Percentiles rank a stretch among this genome's conserved stretches.
phyloP scores from a whole-genome alignment of 176 grass and related monocot species.

The Oryza glumipatula region DNA sequence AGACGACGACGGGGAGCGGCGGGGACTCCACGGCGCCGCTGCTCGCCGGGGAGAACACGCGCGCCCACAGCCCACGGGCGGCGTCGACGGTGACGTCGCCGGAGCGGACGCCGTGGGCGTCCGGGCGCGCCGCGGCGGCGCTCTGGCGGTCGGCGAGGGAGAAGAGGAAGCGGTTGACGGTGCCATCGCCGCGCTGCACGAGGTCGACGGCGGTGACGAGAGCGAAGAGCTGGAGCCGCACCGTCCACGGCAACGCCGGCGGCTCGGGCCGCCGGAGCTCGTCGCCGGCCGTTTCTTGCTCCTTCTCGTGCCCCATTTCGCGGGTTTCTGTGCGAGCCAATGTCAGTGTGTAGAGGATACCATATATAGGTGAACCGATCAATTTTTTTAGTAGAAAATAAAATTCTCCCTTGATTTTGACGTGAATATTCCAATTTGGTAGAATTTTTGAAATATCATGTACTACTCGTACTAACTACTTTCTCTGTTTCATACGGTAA shows the following conservation, averaged over 20 bases:
- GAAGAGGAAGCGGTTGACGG: constrained; percentile 70
- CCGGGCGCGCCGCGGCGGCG: constrained; percentile 20
- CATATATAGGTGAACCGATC: no score
- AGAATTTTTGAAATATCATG: no score
- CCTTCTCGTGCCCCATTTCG: background rate
- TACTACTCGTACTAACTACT: no score
- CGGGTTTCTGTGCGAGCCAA: background rate
- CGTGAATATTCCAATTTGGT: background rate
- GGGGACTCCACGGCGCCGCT: background rate
- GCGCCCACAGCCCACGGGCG: constrained; percentile 50
- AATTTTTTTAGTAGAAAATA: no score
- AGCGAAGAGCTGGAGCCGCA: constrained; percentile 31
- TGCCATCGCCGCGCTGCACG: constrained; percentile 48
- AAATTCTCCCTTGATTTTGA: background rate
- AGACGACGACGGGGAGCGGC: constrained; percentile 60
- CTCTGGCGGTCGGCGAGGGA: constrained; percentile 12
- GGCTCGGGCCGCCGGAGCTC: background rate
- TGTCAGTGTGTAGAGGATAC: no score
- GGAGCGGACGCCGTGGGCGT: constrained; percentile 46
- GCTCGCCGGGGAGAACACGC: background rate
- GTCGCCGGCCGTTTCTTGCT: background rate
- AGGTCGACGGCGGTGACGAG: constrained; percentile 33
- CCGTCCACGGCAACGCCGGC: constrained; percentile 36
- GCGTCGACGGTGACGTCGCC: constrained; percentile 58
- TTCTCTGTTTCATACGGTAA: no score